Evolutionary conservation across 805 yeast genomes (phyloP), one percentile per base, ranked within the genome.

Genomic region (Cyberlindnera meyerae): DNA sequence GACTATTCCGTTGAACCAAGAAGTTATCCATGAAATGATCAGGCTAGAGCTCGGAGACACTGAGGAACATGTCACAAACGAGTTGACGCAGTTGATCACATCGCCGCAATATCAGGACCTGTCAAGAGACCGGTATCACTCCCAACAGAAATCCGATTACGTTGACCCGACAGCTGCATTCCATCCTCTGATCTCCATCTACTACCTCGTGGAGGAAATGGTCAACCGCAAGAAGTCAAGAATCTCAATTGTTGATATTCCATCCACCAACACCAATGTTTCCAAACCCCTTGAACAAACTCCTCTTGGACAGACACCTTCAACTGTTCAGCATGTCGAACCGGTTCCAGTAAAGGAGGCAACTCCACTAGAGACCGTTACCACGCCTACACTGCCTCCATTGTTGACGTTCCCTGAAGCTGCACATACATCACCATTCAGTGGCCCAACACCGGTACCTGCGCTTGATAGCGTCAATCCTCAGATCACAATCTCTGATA

Each of bases 131-230:
- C 66, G 71, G 20, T 73, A 66, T 18, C 72, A 73, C 40, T 85
- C 94, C 94, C 66, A 70, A 14, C 34, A 37, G 17, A 18, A 36
- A 2, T 31, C 43, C 17, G 37, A 36, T 17, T 37, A 26, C 22
- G 43, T 45, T 8, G 54, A 70, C 59, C 97, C 97, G 12, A 84
- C 95, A 1, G 69, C 73, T 36, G 90, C 89, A 2, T 89, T 74
- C 58, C 95, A 89, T 61, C 97, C 98, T 0, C 68, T 89, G 45
- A 63, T 90, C 11, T 86, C 96, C 6, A 81, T 90, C 26, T 93
- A 93, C 57, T 82, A 76, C 54, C 69, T 93, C 45, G 95, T 88
- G 13, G 80, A 77, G 36, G 98, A 93, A 62, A 84, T 86, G 82
- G 56, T 71, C 44, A 77, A 73, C 52, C 73, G 96, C 38, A 81